Evolutionary conservation across 1,139 yeast species (phyloP).

Genomic region (Magnusiomyces starmeri): DNA sequence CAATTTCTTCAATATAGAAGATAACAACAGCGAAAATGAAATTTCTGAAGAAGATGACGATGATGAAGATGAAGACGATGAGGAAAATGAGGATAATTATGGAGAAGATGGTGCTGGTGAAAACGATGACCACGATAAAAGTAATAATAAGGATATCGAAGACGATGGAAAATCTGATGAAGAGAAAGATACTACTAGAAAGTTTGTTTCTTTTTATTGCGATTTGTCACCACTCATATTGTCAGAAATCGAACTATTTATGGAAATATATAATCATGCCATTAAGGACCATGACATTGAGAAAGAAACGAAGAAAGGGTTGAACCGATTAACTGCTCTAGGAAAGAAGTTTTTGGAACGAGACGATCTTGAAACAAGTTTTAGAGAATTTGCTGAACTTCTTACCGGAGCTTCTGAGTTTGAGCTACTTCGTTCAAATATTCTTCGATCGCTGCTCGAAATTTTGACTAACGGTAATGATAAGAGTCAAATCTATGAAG

Average conservation of each 20-base stretch:
- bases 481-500: conserved; percentile 22
- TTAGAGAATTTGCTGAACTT: conserved; percentile 27
- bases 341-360: conserved; percentile 15
- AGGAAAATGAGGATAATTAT: neutral
- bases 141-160: conserved; percentile 17
- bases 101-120: conserved; percentile 28
- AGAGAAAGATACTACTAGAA: neutral
- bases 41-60: neutral
- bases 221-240: conserved; percentile 15
- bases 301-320: conserved; percentile 10
- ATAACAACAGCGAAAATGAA: neutral
- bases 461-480: conserved; percentile 36
- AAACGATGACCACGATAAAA: conserved; percentile 10
- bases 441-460: conserved; percentile 43
- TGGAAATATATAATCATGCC: conserved; percentile 4
- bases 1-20: neutral
- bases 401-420: conserved; percentile 54
- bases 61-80: neutral
- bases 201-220: conserved; percentile 18
- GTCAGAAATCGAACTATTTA: conserved; percentile 15
- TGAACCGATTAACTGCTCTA: conserved; percentile 6
- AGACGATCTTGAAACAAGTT: conserved; percentile 24
- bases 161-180: neutral
- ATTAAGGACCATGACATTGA: conserved; percentile 4
- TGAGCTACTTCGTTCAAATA: conserved; percentile 66